phyloP scores from a whole-genome alignment of 768 basidiomycete species.

The Mycena sanguinolenta region DNA sequence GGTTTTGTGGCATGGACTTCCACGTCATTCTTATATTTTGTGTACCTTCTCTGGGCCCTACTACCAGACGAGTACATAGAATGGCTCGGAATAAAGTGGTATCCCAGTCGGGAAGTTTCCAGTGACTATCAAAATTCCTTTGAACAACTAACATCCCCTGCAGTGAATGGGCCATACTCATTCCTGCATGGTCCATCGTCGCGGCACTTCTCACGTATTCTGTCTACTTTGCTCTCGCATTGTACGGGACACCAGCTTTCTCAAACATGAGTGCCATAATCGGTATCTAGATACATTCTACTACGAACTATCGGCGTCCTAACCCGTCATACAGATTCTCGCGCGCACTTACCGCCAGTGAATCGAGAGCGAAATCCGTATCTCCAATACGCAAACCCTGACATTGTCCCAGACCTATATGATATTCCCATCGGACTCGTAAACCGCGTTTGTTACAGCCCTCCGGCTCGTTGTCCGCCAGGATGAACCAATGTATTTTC shows the following conservation, averaged over 20 bases:
- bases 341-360: conserved; percentile 62
- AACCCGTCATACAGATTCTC: conserved; percentile 62
- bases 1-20: conserved; percentile 92
- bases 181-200: conserved; percentile 84
- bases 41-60: conserved; percentile 86
- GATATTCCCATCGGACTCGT: conserved; percentile 88
- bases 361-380: conserved; percentile 60
- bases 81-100: conserved; percentile 82
- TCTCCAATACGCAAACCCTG: conserved; percentile 57
- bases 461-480: neutral
- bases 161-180: conserved; percentile 88
- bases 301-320: conserved; percentile 4
- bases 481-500: neutral
- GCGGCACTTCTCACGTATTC: conserved; percentile 82
- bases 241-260: conserved; percentile 79
- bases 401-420: conserved; percentile 74
- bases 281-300: conserved; percentile 57
- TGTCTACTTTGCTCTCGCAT: conserved; percentile 81
- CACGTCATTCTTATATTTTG: conserved; percentile 75
- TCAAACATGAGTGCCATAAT: conserved; percentile 75
- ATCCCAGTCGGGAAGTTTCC: conserved; percentile 80
- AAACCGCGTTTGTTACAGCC: conserved; percentile 75
- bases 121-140: conserved; percentile 1
- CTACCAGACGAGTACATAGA: conserved; percentile 80
- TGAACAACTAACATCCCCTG: conserved; percentile 5